These are phyloP conservation scores for Candida broadrunensis DNA, from an alignment of 805 yeast genomes.

Conservation along the genomic window DNA sequence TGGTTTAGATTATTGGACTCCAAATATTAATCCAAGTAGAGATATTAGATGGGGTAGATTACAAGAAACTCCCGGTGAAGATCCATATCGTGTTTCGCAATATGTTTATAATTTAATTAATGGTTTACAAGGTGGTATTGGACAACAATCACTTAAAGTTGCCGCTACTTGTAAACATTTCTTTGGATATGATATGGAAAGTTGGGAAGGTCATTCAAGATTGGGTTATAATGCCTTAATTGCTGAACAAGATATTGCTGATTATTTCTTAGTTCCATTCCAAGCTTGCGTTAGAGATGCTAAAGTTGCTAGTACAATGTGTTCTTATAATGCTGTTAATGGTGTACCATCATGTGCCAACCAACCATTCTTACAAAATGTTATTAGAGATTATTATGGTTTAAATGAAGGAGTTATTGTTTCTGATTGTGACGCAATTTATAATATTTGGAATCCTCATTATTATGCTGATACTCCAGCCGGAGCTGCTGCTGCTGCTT, in stretches of 20 bases:
- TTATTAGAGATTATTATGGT: slow-evolving; percentile 3
- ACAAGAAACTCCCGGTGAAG: slow-evolving; percentile 7
- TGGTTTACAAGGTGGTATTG: slow-evolving; percentile 9
- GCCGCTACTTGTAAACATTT: slow-evolving; percentile 8
- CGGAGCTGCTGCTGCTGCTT: slow-evolving; percentile 4
- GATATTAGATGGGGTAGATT: slow-evolving; percentile 7
- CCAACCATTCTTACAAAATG: slow-evolving; percentile 3
- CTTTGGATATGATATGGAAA: slow-evolving; percentile 7
- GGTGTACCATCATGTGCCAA: slow-evolving; percentile 6
- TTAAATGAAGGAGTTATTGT: slow-evolving; percentile 1
- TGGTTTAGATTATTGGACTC: slow-evolving; percentile 5
- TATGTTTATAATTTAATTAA: slow-evolving; percentile 3
- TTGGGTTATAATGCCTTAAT: slow-evolving; percentile 5
- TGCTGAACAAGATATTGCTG: slow-evolving; percentile 8
- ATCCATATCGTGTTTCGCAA: slow-evolving; percentile 5
- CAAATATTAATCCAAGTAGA: slow-evolving; percentile 5
- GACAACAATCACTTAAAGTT: slow-evolving; percentile 3
- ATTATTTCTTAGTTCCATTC: slow-evolving; percentile 5
- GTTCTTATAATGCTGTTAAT: slow-evolving; percentile 6
- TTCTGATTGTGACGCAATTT: slow-evolving; percentile 6
- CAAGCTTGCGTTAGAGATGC: slow-evolving; percentile 7
- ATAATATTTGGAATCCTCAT: slow-evolving; percentile 5
- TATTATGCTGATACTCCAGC: slow-evolving; percentile 1
- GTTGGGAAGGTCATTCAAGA: slow-evolving; percentile 6
- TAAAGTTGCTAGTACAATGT: slow-evolving; percentile 6